Evolutionary conservation across 768 basidiomycete species (phyloP).

Genomic region (Mycena vulgaris): DNA sequence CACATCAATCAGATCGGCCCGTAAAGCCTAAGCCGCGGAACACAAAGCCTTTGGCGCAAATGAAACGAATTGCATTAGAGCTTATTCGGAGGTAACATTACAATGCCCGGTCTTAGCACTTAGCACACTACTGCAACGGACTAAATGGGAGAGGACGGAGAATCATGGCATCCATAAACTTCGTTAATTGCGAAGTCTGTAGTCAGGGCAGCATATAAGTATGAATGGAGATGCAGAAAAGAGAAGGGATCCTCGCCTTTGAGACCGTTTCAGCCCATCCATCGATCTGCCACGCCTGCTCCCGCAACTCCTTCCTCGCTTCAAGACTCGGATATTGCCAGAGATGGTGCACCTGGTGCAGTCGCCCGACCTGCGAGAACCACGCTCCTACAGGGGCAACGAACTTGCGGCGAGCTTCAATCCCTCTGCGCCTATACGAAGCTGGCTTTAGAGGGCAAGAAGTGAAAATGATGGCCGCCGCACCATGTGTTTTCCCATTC

Average conservation of each 20-base stretch:
- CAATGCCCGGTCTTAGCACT: slow-evolving; percentile 4
- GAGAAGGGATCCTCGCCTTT: slow-evolving; percentile 70
- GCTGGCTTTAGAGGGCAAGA: slow-evolving; percentile 4
- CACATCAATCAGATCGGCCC: too few relatives aligned
- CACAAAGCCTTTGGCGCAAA: too few relatives aligned
- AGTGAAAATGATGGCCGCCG: slow-evolving; percentile 34
- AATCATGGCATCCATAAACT: slow-evolving; percentile 90
- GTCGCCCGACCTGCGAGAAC: slow-evolving; percentile 87
- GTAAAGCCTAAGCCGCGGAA: not conserved
- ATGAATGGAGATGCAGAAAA: slow-evolving; percentile 13
- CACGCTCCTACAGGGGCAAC: slow-evolving; percentile 80
- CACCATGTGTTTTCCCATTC: slow-evolving; percentile 98
- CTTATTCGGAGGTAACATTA: slow-evolving; percentile 1
- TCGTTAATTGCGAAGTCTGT: slow-evolving; percentile 91
- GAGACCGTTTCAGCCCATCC: slow-evolving; percentile 97
- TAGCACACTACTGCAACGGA: slow-evolving; percentile 77
- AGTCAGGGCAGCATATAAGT: slow-evolving; percentile 31
- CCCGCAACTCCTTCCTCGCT: slow-evolving; percentile 85
- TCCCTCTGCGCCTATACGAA: slow-evolving; percentile 83
- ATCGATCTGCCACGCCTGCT: slow-evolving; percentile 94
- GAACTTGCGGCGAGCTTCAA: slow-evolving; percentile 92
- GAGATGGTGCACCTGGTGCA: slow-evolving; percentile 94
- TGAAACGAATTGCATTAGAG: not conserved
- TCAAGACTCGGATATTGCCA: slow-evolving; percentile 95
- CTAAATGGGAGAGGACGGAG: slow-evolving; percentile 86